Base-by-base conservation (phyloP, 2,329 filamentous ascomycete genomes). In the Lasiodiplodia gonubiensis region DNA sequence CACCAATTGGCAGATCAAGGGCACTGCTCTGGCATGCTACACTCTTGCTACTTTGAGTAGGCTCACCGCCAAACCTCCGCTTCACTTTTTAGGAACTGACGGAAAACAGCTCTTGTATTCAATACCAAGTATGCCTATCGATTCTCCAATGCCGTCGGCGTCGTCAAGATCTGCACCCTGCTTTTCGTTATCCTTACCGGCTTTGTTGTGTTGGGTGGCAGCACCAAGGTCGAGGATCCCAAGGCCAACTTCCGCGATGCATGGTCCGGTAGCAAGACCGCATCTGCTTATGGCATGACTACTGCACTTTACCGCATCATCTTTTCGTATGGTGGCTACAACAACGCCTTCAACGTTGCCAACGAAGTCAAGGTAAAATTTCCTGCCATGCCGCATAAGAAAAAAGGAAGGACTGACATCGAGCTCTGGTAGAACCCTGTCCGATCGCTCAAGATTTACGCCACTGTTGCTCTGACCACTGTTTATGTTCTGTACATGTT, bases 301-400 rank as follows among this genome's bases (percentile, higher is more conserved):
- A 90, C 89, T 0, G 85, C 89, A 0, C 78, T 92, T 0, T 89
- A 89, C 79, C 89, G 80, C 70, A 87, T 92, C 0, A 86, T 89
- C 54, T 91, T 91, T 74, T 90, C 89, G 0, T 92, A 91, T 67
- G 83, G 88, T 0, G 90, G 90, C 14, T 64, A 52, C 48, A 55
- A 83, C 64, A 92, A 91, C 69, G 83, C 89, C 70, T 90, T 89
- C 77, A 90, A 91, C 70, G 89, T 92, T 4, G 80, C 92, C 55
- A 90, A 90, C 73, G 90, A 92, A 74, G 89, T 92, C 70, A 84
- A 83, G 73, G 81, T 82, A 68, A 33, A 30, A n/a, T 6, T 0
- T 18, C 2, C 33, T 42, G 69, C 66, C 33, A 12, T 8, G 23
- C 23, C 35, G 6, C 12, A 18, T 25, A 14, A 8, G 30, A 25